phyloP scores from a whole-genome alignment of 129 eudicot species.

The sunflower (Helianthus annuus) region DNA sequence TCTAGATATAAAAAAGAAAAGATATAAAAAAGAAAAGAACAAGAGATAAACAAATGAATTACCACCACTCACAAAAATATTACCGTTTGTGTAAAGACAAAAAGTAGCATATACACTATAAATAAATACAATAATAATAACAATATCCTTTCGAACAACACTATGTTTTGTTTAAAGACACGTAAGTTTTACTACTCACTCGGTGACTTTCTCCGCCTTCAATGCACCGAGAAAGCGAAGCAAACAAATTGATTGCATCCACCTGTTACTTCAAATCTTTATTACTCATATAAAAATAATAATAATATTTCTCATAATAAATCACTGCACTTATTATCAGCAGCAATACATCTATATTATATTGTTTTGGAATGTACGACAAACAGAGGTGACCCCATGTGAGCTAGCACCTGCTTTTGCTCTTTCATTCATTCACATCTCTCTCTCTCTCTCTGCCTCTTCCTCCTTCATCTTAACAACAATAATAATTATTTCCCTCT shows the following conservation, averaged over 20 bases:
- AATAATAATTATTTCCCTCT: too few relatives aligned
- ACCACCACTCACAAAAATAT: background rate
- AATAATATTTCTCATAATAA: too few relatives aligned
- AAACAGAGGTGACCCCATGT: slow-evolving; percentile 43
- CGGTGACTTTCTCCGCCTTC: slow-evolving; percentile 43
- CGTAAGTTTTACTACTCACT: slow-evolving; percentile 33
- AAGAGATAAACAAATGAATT: too few relatives aligned
- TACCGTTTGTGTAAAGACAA: slow-evolving; percentile 8
- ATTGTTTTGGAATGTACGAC: slow-evolving; percentile 34
- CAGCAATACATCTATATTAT: background rate
- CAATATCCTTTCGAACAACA: background rate
- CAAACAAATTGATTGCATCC: slow-evolving; percentile 31
- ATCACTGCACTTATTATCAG: slow-evolving; percentile 10
- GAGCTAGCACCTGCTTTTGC: slow-evolving; percentile 21
- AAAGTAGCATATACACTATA: background rate
- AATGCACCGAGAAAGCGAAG: slow-evolving; percentile 28
- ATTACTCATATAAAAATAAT: background rate
- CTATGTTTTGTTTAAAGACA: slow-evolving; percentile 22
- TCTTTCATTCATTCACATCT: slow-evolving; percentile 25
- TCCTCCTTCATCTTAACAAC: background rate
- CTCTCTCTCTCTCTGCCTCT: background rate
- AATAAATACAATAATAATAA: too few relatives aligned
- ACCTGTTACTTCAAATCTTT: slow-evolving; percentile 26
- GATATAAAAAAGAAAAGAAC: too few relatives aligned
- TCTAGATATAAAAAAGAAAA: too few relatives aligned